Base-by-base conservation (phyloP, 169 alveolate genomes). In the Cyclospora cayetanensis region DNA sequence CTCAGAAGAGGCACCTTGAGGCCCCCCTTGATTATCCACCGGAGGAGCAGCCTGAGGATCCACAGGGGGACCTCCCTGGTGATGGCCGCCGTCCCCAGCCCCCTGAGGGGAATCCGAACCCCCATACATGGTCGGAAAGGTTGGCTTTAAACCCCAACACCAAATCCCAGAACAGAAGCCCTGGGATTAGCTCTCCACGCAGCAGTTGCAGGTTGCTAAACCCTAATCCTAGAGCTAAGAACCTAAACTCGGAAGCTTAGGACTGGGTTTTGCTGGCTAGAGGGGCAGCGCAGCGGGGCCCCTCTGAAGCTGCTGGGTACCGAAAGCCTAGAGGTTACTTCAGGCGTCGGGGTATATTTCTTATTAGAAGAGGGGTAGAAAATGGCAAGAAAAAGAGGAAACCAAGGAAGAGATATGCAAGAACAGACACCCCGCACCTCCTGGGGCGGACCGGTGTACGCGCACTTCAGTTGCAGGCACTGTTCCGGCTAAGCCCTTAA, bases 351-450 rank as follows among this genome's bases (percentile, higher is more conserved):
- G 15, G 74, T 12, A 29, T 15, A 20, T 50, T 74, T 43, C 50
- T 11, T 74, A 34, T 11, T n/a, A 31, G 76, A 15, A 74, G 18
- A 34, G 34, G n/a, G n/a, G n/a, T n/a, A n/a, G n/a, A n/a, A n/a
- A n/a, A n/a, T n/a, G n/a, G n/a, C n/a, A 35, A 50, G 53, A 34
- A 79, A 79, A 52, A 4, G 37, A 3, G 18, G 52, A 15, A 79
- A 46, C 31, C 20, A n/a, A 29, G 9, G 74, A 39, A 27, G 53
- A 46, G 34, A 27, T 5, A 50, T 31, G 63, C 27, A 39, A 79
- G 89, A 29, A 39, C 53, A 27, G 86, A 22, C 65, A 76, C 89
- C 89, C 89, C 89, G 89, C 89, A 79, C 89, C 89, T 79, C 76
- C 89, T 15, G 35, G 72, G 12, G 76, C 0, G 25, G 53, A 29